Evolutionary conservation across 202 grass and related monocot genomes (phyloP).

Genomic region (Alloteropsis angusta): DNA sequence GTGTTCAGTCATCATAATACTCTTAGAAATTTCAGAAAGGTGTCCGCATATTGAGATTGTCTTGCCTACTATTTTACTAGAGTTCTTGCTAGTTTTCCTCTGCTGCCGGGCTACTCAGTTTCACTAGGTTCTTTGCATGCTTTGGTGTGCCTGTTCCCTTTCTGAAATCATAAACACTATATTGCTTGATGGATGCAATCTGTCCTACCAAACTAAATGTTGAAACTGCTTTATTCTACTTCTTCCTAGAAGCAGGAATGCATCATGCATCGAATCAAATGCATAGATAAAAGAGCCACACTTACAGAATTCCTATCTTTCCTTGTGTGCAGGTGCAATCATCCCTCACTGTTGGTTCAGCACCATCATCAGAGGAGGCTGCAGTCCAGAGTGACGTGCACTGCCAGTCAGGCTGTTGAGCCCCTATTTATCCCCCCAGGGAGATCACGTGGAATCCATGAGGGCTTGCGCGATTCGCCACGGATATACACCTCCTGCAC

Average conservation of each 20-base stretch:
- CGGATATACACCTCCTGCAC: not conserved
- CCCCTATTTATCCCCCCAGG: conserved; percentile 8
- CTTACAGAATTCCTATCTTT: conserved; percentile 5
- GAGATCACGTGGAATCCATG: conserved; percentile 37
- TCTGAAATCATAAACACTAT: not conserved
- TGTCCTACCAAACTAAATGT: not conserved
- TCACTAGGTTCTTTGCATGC: not conserved
- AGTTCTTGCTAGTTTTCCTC: not conserved
- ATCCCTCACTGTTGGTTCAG: not conserved
- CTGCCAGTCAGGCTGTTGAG: not conserved
- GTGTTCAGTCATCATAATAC: not conserved
- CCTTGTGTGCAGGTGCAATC: not conserved
- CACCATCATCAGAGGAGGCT: not conserved
- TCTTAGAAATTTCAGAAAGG: not conserved
- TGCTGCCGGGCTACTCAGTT: not conserved
- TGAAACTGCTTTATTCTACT: not conserved
- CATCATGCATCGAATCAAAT: not conserved
- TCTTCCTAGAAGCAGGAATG: not conserved
- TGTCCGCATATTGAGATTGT: not conserved
- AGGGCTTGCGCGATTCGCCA: not conserved
- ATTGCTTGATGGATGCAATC: not conserved
- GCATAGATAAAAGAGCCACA: not conserved
- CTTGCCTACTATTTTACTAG: not conserved
- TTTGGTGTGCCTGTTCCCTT: not conserved
- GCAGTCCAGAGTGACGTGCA: not conserved